These are phyloP conservation scores for Jimgerdemannia lactiflua DNA, from an alignment of 192 early-diverging fungal species.

Conservation along the genomic window DNA sequence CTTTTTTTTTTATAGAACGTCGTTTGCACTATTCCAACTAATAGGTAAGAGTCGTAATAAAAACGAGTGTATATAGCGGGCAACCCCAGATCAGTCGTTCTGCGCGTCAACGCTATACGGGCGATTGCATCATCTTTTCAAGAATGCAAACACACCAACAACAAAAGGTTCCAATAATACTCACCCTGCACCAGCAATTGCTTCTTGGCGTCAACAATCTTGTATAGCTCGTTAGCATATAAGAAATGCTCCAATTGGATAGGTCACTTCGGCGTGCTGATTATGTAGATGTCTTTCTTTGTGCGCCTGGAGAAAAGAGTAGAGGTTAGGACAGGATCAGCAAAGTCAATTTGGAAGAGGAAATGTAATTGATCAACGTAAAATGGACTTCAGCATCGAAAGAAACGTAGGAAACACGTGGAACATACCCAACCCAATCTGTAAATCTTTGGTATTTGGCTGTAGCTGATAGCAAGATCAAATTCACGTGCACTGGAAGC, in stretches of 20 bases:
- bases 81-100: no score
- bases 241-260: conserved; percentile 95
- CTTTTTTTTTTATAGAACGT: conserved; percentile 61
- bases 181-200: background rate
- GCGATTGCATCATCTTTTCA: no score
- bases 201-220: conserved; percentile 83
- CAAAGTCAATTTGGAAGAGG: no score
- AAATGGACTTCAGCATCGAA: background rate
- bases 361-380: no score
- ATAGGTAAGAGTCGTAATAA: background rate
- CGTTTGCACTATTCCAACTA: conserved; percentile 73
- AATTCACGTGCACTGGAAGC: conserved; percentile 90
- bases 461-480: conserved; percentile 96
- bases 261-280: conserved; percentile 88
- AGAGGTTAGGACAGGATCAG: background rate
- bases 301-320: conserved; percentile 67
- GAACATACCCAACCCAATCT: conserved; percentile 91
- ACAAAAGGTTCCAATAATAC: background rate
- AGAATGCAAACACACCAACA: no score
- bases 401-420: background rate
- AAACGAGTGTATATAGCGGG: background rate
- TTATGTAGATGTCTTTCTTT: conserved; percentile 98
- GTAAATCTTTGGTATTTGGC: conserved; percentile 98
- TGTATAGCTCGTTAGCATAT: conserved; percentile 83
- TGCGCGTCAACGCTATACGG: no score